Percentiles rank a stretch among this genome's conserved stretches.
These are phyloP conservation scores for Parasitella parasitica DNA, from an alignment of 371 early-diverging fungal species.

Conservation along the genomic window DNA sequence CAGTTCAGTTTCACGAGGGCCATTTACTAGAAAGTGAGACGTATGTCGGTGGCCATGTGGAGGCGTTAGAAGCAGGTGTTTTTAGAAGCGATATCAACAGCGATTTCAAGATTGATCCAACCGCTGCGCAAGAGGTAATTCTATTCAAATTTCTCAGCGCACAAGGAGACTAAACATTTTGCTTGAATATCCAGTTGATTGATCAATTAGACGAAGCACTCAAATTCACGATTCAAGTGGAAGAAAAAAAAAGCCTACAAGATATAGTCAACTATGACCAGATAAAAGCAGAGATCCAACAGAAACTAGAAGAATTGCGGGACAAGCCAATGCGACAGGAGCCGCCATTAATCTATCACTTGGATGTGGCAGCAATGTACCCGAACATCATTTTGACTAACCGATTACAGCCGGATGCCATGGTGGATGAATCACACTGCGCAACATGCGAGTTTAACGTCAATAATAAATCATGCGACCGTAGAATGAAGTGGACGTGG, in stretches of 20 bases:
- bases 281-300: slow-evolving; percentile 46
- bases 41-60: slow-evolving; percentile 99
- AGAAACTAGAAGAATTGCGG: slow-evolving; percentile 63
- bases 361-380: slow-evolving; percentile 99
- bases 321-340: slow-evolving; percentile 77
- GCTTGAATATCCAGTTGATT: slow-evolving; percentile 60
- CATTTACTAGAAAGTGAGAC: slow-evolving; percentile 95
- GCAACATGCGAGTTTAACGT: slow-evolving; percentile 95
- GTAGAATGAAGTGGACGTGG: slow-evolving; percentile 97
- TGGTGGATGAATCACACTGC: slow-evolving; percentile 91
- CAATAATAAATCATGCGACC: slow-evolving; percentile 89
- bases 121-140: slow-evolving; percentile 69
- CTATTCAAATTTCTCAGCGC: neutral
- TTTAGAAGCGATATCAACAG: slow-evolving; percentile 96
- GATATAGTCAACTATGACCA: slow-evolving; percentile 82
- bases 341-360: slow-evolving; percentile 95
- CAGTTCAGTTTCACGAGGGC: slow-evolving; percentile 84
- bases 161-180: neutral
- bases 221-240: slow-evolving; percentile 84
- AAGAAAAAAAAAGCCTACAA: slow-evolving; percentile 67
- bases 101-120: slow-evolving; percentile 81
- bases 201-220: slow-evolving; percentile 91
- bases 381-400: slow-evolving; percentile 99
- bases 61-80: slow-evolving; percentile 98
- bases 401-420: slow-evolving; percentile 97